phyloP scores from a whole-genome alignment of 345 rosid species.

The Brassica carinata region DNA sequence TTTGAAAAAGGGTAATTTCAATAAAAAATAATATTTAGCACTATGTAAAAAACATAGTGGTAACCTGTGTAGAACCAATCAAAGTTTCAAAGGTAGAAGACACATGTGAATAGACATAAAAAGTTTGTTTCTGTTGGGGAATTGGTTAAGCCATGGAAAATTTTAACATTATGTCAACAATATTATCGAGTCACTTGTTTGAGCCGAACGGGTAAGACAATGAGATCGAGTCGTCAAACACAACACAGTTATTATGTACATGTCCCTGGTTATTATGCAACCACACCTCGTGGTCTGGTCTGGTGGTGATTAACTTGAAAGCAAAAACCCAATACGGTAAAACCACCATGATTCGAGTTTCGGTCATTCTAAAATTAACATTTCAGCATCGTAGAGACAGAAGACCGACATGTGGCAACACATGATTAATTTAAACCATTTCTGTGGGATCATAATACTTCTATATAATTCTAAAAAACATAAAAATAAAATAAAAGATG shows the following conservation, averaged over 20 bases:
- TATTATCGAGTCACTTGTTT: neutral
- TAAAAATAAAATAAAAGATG: neutral
- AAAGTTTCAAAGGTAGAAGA: neutral
- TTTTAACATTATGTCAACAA: neutral
- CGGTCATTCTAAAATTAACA: too few relatives aligned
- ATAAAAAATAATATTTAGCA: neutral
- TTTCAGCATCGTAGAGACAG: too few relatives aligned
- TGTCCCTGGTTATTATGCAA: neutral
- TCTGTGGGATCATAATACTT: too few relatives aligned
- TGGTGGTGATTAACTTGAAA: too few relatives aligned
- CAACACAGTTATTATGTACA: neutral
- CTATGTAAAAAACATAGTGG: neutral
- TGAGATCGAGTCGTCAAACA: neutral
- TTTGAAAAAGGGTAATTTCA: neutral
- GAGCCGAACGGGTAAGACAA: too few relatives aligned
- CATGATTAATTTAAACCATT: too few relatives aligned
- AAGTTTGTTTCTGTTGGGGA: neutral
- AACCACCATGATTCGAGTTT: too few relatives aligned
- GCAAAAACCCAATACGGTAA: too few relatives aligned
- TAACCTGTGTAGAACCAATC: neutral
- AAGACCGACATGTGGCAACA: too few relatives aligned
- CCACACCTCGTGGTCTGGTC: too few relatives aligned
- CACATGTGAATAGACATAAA: neutral
- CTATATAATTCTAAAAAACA: too few relatives aligned
- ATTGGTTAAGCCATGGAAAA: neutral